phyloP scores from a whole-genome alignment of 371 early-diverging fungal genomes.

The Apophysomyces elegans region DNA sequence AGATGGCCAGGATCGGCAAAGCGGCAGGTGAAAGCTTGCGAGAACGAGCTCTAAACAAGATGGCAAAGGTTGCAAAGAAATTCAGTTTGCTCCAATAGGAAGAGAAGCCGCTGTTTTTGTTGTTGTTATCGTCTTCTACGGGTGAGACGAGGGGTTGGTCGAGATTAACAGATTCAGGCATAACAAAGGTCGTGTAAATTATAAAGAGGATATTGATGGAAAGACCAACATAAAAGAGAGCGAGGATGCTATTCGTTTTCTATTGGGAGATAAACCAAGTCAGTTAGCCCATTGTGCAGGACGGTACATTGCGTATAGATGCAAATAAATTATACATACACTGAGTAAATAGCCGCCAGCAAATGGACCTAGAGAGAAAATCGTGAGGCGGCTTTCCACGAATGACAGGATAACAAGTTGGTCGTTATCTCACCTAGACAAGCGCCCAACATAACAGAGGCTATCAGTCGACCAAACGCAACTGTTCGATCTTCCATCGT shows the following conservation, averaged over 20 bases:
- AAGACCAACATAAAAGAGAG: conserved; percentile 43
- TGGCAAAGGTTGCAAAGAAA: conserved; percentile 38
- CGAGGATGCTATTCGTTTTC: conserved; percentile 28
- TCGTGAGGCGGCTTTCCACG: not conserved
- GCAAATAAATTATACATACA: conserved; percentile 12
- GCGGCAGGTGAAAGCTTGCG: conserved; percentile 20
- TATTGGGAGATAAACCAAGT: conserved; percentile 1
- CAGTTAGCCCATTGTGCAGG: not conserved
- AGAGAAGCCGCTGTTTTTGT: conserved; percentile 6
- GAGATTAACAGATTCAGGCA: conserved; percentile 53
- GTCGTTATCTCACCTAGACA: conserved; percentile 24
- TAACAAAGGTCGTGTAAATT: conserved; percentile 24
- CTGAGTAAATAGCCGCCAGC: conserved; percentile 26
- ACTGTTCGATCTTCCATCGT: conserved; percentile 27
- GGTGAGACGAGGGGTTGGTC: not conserved
- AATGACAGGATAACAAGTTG: not conserved
- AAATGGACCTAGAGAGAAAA: conserved; percentile 30
- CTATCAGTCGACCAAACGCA: conserved; percentile 39
- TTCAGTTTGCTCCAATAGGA: conserved; percentile 34
- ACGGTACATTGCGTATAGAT: not conserved
- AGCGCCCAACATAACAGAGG: conserved; percentile 27
- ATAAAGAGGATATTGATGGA: conserved; percentile 19
- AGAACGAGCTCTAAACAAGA: conserved; percentile 24
- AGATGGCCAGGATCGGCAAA: conserved; percentile 28
- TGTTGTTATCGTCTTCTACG: conserved; percentile 5